Evolutionary conservation across 805 yeast genomes (phyloP).

Genomic region (Suhomyces sp.): DNA sequence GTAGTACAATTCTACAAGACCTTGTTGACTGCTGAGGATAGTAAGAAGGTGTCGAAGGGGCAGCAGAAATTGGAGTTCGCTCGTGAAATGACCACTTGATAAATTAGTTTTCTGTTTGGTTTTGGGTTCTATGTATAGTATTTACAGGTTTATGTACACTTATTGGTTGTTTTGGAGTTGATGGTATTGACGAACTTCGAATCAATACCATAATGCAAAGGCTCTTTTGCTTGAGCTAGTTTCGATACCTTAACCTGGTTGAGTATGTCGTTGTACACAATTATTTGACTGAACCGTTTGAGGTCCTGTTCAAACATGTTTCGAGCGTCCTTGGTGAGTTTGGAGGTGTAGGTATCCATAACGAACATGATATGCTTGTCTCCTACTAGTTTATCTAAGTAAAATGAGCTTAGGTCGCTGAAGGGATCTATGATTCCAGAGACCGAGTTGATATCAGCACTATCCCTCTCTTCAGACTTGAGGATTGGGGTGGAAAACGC

Average conservation of each 20-base stretch:
- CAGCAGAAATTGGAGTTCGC: constrained; percentile 6
- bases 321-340: neutral
- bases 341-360: constrained; percentile 5
- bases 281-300: constrained; percentile 15
- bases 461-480: neutral
- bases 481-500: constrained; percentile 13
- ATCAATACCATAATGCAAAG: constrained; percentile 5
- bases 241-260: neutral
- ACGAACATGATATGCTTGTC: constrained; percentile 18
- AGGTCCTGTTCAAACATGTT: constrained; percentile 7
- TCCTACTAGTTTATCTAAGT: constrained; percentile 14
- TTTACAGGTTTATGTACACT: constrained; percentile 1
- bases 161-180: neutral
- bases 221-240: neutral
- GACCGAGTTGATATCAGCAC: neutral
- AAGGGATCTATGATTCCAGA: constrained; percentile 20
- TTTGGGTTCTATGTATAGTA: neutral
- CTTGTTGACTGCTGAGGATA: constrained; percentile 39
- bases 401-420: constrained; percentile 17
- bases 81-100: neutral
- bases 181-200: neutral
- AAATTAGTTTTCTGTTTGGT: neutral
- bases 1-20: constrained; percentile 69
- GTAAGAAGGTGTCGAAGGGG: constrained; percentile 11
- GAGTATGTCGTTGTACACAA: constrained; percentile 13